Evolutionary conservation across 73 alveolate genomes (phyloP).

Genomic region (Blepharisma japonicum): DNA sequence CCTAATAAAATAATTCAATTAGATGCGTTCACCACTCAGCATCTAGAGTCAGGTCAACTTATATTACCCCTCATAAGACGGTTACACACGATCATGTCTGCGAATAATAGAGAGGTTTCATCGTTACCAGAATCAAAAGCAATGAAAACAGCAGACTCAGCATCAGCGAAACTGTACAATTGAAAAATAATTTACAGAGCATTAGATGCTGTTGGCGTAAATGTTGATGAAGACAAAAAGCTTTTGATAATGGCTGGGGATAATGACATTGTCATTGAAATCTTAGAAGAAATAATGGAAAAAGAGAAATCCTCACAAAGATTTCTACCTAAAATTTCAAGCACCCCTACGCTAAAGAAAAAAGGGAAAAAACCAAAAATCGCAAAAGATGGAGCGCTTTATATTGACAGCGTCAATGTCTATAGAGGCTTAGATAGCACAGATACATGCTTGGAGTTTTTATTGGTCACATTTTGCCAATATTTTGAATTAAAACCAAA

Average conservation of each 20-base stretch:
- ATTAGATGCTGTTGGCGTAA: constrained; percentile 55
- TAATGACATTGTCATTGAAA: constrained; percentile 42
- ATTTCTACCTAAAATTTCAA: not conserved
- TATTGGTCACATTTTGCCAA: constrained; percentile 74
- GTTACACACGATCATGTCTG: no score
- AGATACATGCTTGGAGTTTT: constrained; percentile 67
- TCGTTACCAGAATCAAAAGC: constrained; percentile 34
- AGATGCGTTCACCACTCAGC: no score
- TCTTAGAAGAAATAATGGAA: constrained; percentile 36
- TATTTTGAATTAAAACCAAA: constrained; percentile 73
- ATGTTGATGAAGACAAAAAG: constrained; percentile 61
- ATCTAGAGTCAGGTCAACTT: no score
- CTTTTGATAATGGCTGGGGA: constrained; percentile 53
- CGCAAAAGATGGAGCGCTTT: constrained; percentile 40
- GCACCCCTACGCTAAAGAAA: not conserved
- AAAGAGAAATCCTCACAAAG: constrained; percentile 17
- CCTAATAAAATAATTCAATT: no score
- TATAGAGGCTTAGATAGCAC: not conserved
- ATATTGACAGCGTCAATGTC: constrained; percentile 15
- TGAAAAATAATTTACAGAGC: constrained; percentile 70
- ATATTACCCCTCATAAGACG: no score
- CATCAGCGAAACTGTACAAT: constrained; percentile 67
- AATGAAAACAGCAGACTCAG: constrained; percentile 39
- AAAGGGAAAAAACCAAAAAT: constrained; percentile 29
- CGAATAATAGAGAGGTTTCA: no score